Evolutionary conservation across 2,329 filamentous ascomycete genomes (phyloP), one percentile per base, ranked within the genome.

Genomic region (Monosporascus sp.): DNA sequence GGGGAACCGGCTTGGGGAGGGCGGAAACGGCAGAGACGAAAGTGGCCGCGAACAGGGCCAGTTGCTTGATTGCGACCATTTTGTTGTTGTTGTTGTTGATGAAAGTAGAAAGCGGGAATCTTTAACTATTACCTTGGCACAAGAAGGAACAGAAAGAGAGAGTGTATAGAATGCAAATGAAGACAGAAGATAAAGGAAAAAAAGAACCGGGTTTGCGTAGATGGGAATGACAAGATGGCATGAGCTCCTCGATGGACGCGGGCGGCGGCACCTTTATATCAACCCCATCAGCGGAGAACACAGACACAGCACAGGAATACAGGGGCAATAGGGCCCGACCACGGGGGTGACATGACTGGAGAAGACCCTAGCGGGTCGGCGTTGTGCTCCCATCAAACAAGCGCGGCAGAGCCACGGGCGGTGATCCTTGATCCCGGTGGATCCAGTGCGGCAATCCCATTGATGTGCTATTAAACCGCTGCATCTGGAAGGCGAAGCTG

Each of bases 41-140:
- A 37, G 45, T 31, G 44, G 50, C 44, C 27, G 50, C 51, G n/a
- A 52, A 38, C 15, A 52, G 24, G 37, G n/a, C 51, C n/a, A 52
- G 24, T 22, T 44, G 45, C 31, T 51, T 37, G 41, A 51, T 27
- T 11, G 35, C 37, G 39, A 51, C 50, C 50, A 51, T 47, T 9
- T 38, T 51, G 43, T 31, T 31, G 27, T 5, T 31, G 27, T 11
- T 31, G 27, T 27, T 9, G 27, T 27, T 31, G 37, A 25, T 31
- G 37, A 25, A 37, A 20, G n/a, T n/a, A 37, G 14, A 15, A 25
- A 22, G 25, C 9, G 27, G 47, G 41, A n/a, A 27, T 46, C 43
- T 22, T 20, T 25, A 27, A 24, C 35, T 35, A 35, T 35, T 14
- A 2, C 31, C 31, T 35, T 35, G 31, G 31, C 31, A 8, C 22